Evolutionary conservation across 495 filamentous ascomycete genomes (phyloP), one percentile per base, ranked within the genome.

Genomic region (Hyaloscypha finlandica): DNA sequence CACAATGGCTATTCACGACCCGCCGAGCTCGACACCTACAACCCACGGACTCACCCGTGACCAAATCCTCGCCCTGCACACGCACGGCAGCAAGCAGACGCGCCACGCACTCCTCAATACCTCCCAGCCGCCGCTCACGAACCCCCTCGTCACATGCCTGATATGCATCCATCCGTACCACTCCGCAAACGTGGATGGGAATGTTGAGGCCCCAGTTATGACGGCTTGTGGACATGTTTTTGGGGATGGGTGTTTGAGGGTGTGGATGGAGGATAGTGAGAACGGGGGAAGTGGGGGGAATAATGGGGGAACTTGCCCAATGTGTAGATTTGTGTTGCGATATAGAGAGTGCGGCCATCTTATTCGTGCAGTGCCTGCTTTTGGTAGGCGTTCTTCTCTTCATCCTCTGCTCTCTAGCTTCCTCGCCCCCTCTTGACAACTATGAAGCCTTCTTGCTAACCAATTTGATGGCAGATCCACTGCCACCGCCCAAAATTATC

Each of bases 181-280:
- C 39, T 33, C 12, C 2, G 19, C 22, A 4, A 63, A 63, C 25
- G 60, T 19, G 3, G 39, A 53, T 0, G 60, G 60, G 6, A 19
- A 52, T 19, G 32, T 53, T 39, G 60, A 63, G 25, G 32, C 19
- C 20, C 60, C 39, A 4, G 60, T 33, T 39, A 29, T 53, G 6
- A 48, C 45, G 31, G 60, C 60, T 32, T 63, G 60, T 25, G 60
- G 60, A 9, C 60, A 63, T 30, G 31, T 52, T 9, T 63, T 63
- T 39, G 60, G 60, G n/a, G n/a, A 53, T n/a, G 14, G 2, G 1
- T 63, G 60, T 22, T 53, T 63, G 16, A 25, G 29, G 20, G 1
- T 8, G 9, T 52, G 39, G 20, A 22, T 63, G 19, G 19, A 53
- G 19, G 19, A 20, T 2, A 25, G 25, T 25, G 19, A n/a, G 6